These are phyloP conservation scores for Mycena vulgaris DNA, from an alignment of 768 basidiomycete species.

Conservation along the genomic window DNA sequence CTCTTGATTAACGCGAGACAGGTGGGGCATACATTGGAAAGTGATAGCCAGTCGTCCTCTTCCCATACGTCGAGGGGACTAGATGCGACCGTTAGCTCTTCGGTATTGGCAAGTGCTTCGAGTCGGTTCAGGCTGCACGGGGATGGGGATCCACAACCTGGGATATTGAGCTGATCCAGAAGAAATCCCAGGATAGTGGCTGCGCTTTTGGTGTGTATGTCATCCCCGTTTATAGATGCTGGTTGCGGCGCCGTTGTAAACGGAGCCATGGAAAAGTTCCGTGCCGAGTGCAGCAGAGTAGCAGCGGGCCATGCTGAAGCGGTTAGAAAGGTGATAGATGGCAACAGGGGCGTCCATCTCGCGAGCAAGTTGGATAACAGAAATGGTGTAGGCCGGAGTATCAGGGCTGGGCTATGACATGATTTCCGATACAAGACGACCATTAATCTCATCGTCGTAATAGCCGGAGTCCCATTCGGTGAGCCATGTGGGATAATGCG, in stretches of 20 bases:
- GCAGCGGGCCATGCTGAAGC: conserved; percentile 1
- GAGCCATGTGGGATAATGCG: not conserved
- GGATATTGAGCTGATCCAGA: not conserved
- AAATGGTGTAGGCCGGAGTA: not conserved
- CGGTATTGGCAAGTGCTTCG: not conserved
- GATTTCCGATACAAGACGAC: not conserved
- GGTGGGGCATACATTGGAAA: not conserved
- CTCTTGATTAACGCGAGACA: not conserved
- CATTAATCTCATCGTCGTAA: too few species aligned
- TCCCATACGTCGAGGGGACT: conserved; percentile 10
- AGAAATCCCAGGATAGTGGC: conserved; percentile 18
- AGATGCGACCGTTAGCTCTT: not conserved
- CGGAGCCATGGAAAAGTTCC: not conserved
- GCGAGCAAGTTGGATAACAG: conserved; percentile 21
- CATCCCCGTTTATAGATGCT: not conserved
- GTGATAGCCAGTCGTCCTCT: not conserved
- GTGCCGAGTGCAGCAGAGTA: not conserved
- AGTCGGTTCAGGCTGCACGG: not conserved
- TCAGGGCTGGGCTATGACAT: not conserved
- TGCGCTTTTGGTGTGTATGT: not conserved
- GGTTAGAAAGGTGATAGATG: conserved; percentile 22
- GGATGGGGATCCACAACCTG: not conserved
- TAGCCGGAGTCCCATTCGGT: too few species aligned
- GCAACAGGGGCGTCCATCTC: conserved; percentile 25
- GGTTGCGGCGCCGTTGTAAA: not conserved